Percentiles rank a stretch among this genome's conserved stretches.
Evolutionary conservation across 2,329 filamentous ascomycete species (phyloP).

Genomic region (Neofusicoccum sp.): DNA sequence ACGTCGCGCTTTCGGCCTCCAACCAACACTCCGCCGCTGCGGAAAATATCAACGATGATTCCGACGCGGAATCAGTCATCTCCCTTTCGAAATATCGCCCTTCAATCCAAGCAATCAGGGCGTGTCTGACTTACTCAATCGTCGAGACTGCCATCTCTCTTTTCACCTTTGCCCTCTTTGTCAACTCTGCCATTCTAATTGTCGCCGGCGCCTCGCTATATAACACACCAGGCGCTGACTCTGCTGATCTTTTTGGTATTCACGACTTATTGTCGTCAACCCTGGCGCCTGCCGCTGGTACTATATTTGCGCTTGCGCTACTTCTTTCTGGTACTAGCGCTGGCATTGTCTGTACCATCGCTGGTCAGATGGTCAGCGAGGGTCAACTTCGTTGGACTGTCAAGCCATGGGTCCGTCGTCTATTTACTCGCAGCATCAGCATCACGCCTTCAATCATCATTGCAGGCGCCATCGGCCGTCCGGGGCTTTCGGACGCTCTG

Average conservation of each 20-base stretch:
- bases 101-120: constrained; percentile 70
- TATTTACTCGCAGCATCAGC: constrained; percentile 77
- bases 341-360: constrained; percentile 85
- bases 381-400: constrained; percentile 77
- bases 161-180: constrained; percentile 81
- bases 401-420: constrained; percentile 75
- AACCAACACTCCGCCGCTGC: constrained; percentile 13
- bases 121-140: constrained; percentile 74
- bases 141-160: constrained; percentile 71
- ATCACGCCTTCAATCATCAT: constrained; percentile 84
- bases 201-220: constrained; percentile 74
- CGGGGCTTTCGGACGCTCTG: constrained; percentile 71
- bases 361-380: constrained; percentile 86
- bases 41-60: constrained; percentile 23
- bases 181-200: constrained; percentile 81
- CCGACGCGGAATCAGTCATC: constrained; percentile 42
- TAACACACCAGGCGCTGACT: constrained; percentile 54
- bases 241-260: constrained; percentile 82
- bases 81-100: constrained; percentile 68
- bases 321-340: constrained; percentile 79
- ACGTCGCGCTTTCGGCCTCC: constrained; percentile 25
- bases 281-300: constrained; percentile 75
- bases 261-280: constrained; percentile 69
- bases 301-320: constrained; percentile 80
- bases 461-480: constrained; percentile 72